Evolutionary conservation across 2,329 filamentous ascomycete genomes (phyloP).

Genomic region (Aureobasidium zeae): DNA sequence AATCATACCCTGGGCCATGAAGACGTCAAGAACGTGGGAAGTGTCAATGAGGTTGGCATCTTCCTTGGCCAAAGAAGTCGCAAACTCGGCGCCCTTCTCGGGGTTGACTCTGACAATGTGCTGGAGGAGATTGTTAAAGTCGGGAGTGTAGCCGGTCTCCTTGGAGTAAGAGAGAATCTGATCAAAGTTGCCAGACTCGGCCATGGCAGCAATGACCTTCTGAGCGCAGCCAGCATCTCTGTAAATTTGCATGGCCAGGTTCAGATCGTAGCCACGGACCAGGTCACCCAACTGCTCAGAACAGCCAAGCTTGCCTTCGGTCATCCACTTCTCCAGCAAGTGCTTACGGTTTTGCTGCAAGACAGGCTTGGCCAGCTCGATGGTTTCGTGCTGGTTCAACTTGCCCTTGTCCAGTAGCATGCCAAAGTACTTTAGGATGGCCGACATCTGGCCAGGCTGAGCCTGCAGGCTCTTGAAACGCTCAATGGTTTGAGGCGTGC

Average conservation of each 20-base stretch:
- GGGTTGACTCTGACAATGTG: conserved; percentile 86
- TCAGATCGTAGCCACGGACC: conserved; percentile 79
- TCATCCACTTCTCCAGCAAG: conserved; percentile 94
- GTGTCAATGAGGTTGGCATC: conserved; percentile 84
- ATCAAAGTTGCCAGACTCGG: conserved; percentile 92
- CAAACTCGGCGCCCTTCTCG: conserved; percentile 91
- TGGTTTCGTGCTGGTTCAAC: conserved; percentile 84
- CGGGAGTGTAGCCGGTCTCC: conserved; percentile 81
- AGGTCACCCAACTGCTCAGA: conserved; percentile 95
- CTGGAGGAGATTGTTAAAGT: conserved; percentile 85
- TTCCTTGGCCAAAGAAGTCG: conserved; percentile 80
- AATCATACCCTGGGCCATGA: conserved; percentile 95
- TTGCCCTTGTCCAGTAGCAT: conserved; percentile 92
- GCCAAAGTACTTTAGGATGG: conserved; percentile 95
- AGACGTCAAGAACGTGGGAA: conserved; percentile 91
- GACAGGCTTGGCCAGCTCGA: conserved; percentile 88
- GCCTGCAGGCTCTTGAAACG: conserved; percentile 82
- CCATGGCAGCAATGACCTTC: conserved; percentile 91
- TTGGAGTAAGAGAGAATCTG: conserved; percentile 89
- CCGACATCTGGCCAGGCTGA: conserved; percentile 77
- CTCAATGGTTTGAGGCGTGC: conserved; percentile 90
- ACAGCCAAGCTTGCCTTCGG: conserved; percentile 89
- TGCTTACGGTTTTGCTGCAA: conserved; percentile 91
- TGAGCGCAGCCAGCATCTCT: conserved; percentile 80
- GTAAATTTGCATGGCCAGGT: conserved; percentile 81